These are phyloP conservation scores for Rhodamnia argentea DNA, from an alignment of 345 rosid species.

Conservation along the genomic window DNA sequence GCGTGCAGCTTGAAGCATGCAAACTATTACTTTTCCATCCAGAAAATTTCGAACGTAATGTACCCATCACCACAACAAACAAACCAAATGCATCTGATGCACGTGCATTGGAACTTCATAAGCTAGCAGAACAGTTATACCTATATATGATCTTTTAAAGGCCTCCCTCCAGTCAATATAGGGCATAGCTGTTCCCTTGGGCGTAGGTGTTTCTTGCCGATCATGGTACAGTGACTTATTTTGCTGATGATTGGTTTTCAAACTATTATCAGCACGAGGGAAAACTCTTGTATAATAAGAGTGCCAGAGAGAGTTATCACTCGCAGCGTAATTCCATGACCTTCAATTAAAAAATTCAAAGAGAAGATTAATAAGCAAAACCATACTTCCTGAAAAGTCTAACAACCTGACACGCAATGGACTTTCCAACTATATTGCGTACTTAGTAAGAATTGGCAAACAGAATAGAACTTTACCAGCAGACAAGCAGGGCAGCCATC, in stretches of 20 bases:
- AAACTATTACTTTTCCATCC: not conserved
- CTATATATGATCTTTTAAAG: conserved; percentile 36
- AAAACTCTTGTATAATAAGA: conserved; percentile 28
- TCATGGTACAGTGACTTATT: not conserved
- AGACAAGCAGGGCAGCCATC: conserved; percentile 42
- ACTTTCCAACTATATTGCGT: not conserved
- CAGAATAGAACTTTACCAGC: conserved; percentile 36
- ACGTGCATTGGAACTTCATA: not conserved
- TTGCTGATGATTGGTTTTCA: not conserved
- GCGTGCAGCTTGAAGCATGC: not conserved
- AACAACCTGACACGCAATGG: not conserved
- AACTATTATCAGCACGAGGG: conserved; percentile 6
- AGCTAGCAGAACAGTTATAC: conserved; percentile 13
- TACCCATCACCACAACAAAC: not conserved
- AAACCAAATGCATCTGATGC: not conserved
- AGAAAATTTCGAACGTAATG: not conserved
- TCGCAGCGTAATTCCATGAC: conserved; percentile 70
- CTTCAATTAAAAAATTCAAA: conserved; percentile 25
- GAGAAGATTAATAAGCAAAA: not conserved
- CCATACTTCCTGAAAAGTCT: not conserved
- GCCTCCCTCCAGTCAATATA: conserved; percentile 49
- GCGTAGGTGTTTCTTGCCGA: not conserved
- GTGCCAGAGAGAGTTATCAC: conserved; percentile 48
- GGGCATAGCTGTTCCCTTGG: not conserved
- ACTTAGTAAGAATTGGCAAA: not conserved